Conservation (phyloP, 108 stramenopile species). For the Nitzschia sp. region DNA sequence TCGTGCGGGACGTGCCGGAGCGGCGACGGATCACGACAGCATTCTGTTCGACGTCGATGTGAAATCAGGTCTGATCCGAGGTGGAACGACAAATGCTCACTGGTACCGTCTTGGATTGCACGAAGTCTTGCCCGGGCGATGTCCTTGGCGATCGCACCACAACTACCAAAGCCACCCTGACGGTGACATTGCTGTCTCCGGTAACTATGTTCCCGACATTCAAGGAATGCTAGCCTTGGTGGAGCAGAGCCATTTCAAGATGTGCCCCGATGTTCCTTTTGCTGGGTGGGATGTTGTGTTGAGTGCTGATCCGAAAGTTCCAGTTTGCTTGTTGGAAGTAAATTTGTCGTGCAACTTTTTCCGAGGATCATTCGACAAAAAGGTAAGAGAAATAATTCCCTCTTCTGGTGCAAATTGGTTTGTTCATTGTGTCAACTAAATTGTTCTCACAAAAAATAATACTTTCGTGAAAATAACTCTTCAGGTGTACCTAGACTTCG, state of each 20-base stretch:
- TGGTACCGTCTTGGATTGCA: slow-evolving; percentile 92
- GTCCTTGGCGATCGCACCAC: slow-evolving; percentile 70
- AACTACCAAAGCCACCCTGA: slow-evolving; percentile 78
- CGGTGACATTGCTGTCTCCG: slow-evolving; percentile 71
- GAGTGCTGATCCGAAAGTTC: slow-evolving; percentile 62
- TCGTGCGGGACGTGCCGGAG: slow-evolving; percentile 89
- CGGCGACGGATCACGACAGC: slow-evolving; percentile 94
- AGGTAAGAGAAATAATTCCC: slow-evolving; percentile 12
- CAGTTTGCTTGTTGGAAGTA: slow-evolving; percentile 83
- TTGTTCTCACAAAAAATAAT: not conserved
- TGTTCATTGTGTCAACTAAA: not conserved
- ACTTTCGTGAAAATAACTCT: not conserved
- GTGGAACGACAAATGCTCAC: slow-evolving; percentile 96
- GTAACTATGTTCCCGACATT: slow-evolving; percentile 75
- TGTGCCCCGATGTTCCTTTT: slow-evolving; percentile 81
- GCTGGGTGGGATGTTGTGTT: slow-evolving; percentile 89
- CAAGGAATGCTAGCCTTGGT: slow-evolving; percentile 61
- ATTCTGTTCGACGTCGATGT: slow-evolving; percentile 96
- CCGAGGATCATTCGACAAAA: slow-evolving; percentile 76
- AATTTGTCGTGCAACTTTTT: slow-evolving; percentile 87
- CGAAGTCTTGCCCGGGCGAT: slow-evolving; percentile 56
- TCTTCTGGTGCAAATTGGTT: not conserved
- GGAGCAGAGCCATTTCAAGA: slow-evolving; percentile 73
- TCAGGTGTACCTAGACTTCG: slow-evolving; percentile 67
- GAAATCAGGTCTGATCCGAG: slow-evolving; percentile 70